phyloP scores from a whole-genome alignment of 2,329 filamentous ascomycete genomes.

The Alternaria consortialis region DNA sequence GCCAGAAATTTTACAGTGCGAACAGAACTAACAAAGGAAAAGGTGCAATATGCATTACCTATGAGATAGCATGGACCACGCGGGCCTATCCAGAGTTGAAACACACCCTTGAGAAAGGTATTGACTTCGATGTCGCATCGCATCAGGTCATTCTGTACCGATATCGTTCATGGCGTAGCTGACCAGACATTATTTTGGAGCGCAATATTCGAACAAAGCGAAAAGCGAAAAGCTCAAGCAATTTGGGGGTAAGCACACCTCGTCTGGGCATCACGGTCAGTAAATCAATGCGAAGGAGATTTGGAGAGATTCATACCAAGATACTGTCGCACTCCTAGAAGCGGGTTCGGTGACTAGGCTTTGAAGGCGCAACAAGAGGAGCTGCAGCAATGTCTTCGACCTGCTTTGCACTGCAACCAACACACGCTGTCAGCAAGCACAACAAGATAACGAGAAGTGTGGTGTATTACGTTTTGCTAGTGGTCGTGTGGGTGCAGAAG shows the following conservation, averaged over 20 bases:
- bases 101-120: background rate
- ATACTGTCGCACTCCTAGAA: constrained; percentile 20
- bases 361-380: constrained; percentile 10
- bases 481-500: constrained; percentile 30
- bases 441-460: constrained; percentile 25
- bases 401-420: constrained; percentile 22
- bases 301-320: constrained; percentile 8
- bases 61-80: background rate
- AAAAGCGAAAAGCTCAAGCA: constrained; percentile 4
- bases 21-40: background rate
- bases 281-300: background rate
- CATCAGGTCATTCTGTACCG: background rate
- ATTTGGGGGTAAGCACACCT: constrained; percentile 14
- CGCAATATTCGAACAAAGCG: background rate
- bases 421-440: constrained; percentile 17
- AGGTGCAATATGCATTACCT: constrained; percentile 10
- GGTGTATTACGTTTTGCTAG: constrained; percentile 44
- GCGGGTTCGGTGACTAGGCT: constrained; percentile 25
- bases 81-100: background rate
- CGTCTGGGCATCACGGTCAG: constrained; percentile 12
- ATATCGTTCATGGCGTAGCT: background rate
- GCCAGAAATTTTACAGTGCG: constrained; percentile 6
- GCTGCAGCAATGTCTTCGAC: constrained; percentile 16
- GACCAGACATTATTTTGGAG: constrained; percentile 14
- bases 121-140: background rate